A percentile compares a stretch with the other conserved stretches of the same genome.
Evolutionary conservation across 495 filamentous ascomycete genomes (phyloP).

Genomic region (Lasiosphaeria hispida): DNA sequence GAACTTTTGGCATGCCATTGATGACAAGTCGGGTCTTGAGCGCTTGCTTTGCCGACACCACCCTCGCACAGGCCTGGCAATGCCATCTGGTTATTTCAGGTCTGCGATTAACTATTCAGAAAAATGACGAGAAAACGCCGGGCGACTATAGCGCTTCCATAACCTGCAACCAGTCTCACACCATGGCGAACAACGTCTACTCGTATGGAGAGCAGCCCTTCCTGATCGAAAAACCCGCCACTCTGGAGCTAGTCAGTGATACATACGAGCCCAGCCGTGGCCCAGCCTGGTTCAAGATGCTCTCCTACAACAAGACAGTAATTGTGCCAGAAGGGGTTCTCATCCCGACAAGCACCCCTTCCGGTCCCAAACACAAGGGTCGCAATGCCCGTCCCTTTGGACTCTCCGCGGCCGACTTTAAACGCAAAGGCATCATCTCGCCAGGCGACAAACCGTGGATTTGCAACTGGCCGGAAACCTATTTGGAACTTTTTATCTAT

Average conservation of each 20-base stretch:
- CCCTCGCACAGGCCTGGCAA: constrained; percentile 65
- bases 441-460: constrained; percentile 75
- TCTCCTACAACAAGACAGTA: constrained; percentile 78
- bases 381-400: constrained; percentile 12
- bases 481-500: constrained; percentile 81
- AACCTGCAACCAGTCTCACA: constrained; percentile 34
- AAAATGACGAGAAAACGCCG: constrained; percentile 13
- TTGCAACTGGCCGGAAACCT: constrained; percentile 82
- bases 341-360: constrained; percentile 13
- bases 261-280: constrained; percentile 57
- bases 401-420: constrained; percentile 29
- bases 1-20: constrained; percentile 61
- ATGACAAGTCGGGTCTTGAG: constrained; percentile 55
- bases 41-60: constrained; percentile 62
- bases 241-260: constrained; percentile 64
- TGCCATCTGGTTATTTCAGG: constrained; percentile 51
- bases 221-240: constrained; percentile 44
- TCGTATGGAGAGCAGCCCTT: constrained; percentile 76
- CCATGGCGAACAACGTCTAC: constrained; percentile 38
- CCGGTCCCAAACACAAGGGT: constrained; percentile 11
- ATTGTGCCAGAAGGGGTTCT: constrained; percentile 61
- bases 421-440: constrained; percentile 50
- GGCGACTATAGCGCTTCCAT: constrained; percentile 35
- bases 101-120: constrained; percentile 30
- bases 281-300: constrained; percentile 71